These are phyloP conservation scores for Solanum chacoense DNA, from an alignment of 305 asterid genomes.

Conservation along the genomic window DNA sequence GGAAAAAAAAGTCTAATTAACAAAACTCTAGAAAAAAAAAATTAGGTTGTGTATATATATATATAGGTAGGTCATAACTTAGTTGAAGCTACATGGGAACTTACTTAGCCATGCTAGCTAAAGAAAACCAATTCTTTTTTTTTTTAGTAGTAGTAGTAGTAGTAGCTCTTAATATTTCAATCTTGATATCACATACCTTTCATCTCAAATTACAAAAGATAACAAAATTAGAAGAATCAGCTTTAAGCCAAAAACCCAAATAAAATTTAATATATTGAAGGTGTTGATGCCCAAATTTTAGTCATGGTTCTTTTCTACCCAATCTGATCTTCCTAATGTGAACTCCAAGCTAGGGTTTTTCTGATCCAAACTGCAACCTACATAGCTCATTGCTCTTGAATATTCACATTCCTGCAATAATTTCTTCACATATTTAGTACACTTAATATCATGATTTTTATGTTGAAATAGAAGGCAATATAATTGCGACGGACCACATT, in stretches of 20 bases:
- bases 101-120: background rate
- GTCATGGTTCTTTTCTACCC: conserved; percentile 36
- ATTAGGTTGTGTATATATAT: background rate
- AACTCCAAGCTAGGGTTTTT: conserved; percentile 42
- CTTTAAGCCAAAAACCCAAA: background rate
- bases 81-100: background rate
- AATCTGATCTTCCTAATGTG: conserved; percentile 45
- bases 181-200: background rate
- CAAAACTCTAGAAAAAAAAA: background rate
- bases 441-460: background rate
- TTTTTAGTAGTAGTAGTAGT: background rate
- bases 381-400: conserved; percentile 19
- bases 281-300: background rate
- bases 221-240: background rate
- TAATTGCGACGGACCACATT: background rate
- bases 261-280: background rate
- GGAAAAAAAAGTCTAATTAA: background rate
- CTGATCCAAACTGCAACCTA: conserved; percentile 11
- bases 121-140: background rate
- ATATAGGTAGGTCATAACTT: background rate
- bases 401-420: conserved; percentile 36
- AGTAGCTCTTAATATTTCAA: background rate
- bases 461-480: background rate
- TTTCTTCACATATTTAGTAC: background rate
- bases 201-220: background rate